A percentile compares a stretch with the other conserved stretches of the same genome.
phyloP scores from a whole-genome alignment of 495 filamentous ascomycete genomes.

The Neurospora sp. region DNA sequence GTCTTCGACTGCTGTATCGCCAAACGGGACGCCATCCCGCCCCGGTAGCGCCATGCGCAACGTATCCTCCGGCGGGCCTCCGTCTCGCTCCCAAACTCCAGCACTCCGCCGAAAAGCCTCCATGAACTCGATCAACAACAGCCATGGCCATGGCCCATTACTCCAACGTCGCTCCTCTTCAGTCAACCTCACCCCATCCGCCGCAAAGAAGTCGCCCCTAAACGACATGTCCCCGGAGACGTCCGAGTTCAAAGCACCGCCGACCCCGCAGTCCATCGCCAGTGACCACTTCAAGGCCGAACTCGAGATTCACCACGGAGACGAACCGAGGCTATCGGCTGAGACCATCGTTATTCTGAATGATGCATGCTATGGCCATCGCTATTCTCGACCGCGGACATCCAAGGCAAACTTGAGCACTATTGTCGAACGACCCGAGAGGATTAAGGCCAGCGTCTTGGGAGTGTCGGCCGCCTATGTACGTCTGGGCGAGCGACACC shows the following conservation, averaged over 20 bases:
- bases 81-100: constrained; percentile 40
- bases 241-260: constrained; percentile 27
- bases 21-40: constrained; percentile 24
- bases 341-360: constrained; percentile 77
- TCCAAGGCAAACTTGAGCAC: constrained; percentile 52
- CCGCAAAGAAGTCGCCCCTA: constrained; percentile 26
- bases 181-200: constrained; percentile 35
- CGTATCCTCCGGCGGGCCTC: constrained; percentile 35
- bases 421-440: constrained; percentile 88
- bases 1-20: constrained; percentile 8
- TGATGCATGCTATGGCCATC: constrained; percentile 89
- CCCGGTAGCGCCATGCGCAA: constrained; percentile 31
- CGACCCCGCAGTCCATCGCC: constrained; percentile 61
- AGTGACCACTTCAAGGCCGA: constrained; percentile 60
- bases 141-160: constrained; percentile 12
- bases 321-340: constrained; percentile 33
- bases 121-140: constrained; percentile 38
- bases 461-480: constrained; percentile 86
- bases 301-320: constrained; percentile 48
- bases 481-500: constrained; percentile 69
- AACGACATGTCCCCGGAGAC: constrained; percentile 26
- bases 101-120: constrained; percentile 42
- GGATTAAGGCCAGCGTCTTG: constrained; percentile 72
- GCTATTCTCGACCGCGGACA: constrained; percentile 71
- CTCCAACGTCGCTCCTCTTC: constrained; percentile 42